Base-by-base conservation (phyloP, 2,329 filamentous ascomycete genomes). In the Curvularia sp. region DNA sequence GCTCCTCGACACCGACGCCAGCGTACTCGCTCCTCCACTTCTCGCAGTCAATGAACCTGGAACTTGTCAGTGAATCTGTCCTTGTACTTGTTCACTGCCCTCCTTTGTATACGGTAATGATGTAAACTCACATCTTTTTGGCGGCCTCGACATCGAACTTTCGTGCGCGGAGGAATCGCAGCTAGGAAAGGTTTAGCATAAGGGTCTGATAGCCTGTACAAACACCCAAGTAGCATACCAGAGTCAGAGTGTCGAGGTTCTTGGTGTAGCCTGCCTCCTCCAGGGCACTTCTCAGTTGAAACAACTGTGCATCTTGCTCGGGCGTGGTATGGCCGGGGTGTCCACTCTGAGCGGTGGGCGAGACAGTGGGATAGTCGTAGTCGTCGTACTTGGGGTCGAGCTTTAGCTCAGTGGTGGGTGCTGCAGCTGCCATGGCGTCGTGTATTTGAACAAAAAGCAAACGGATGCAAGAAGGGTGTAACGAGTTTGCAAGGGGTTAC, bases 351-450 rank as follows among this genome's bases (percentile, higher is more conserved):
- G 85, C 77, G 68, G 87, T 86, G 55, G 90, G 86, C 47, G 92
- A 87, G 63, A 86, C 89, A 65, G 89, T 92, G 63, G 95, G 95
- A 83, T 87, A 98, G 80, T 97, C 93, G 80, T 95, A 98, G 83
- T 96, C 79, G 82, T 98, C 95, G 84, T 98, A 96, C 82, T 97
- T 97, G 77, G 91, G 85, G 80, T 96, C 89, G 71, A 92, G 80
- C 67, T 82, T 78, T 67, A 84, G 64, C 77, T 68, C 69, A 58
- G 55, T 62, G 38, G 66, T 55, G 9, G 52, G 53, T 50, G 61
- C 49, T 51, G 62, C 49, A 63, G 70, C 64, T 52, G 74, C 72
- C 76, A 78, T 78, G 52, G 42, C 74, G 41, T 55, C 35, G 30
- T 51, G 44, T 41, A 43, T 52, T 42, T 28, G 53, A 18, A 48